Evolutionary conservation across 2,329 filamentous ascomycete species (phyloP), one percentile per base, ranked within the genome.

Genomic region (Neofusicoccum sp.): DNA sequence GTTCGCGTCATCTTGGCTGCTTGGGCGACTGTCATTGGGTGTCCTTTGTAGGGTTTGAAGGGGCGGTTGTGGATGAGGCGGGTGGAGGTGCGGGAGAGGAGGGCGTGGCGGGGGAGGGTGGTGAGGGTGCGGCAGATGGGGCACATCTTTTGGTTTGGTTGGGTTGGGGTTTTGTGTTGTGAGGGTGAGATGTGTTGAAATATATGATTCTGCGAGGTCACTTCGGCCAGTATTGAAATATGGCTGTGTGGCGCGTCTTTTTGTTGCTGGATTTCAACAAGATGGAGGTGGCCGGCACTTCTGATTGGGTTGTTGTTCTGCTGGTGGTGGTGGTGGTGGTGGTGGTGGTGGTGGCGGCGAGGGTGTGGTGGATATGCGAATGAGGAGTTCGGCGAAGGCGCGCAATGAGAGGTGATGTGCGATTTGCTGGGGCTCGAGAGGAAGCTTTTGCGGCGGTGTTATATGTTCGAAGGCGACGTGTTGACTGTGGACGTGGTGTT

Each of bases 251-350:
- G n/a, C n/a, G n/a, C n/a, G n/a, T n/a, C n/a, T n/a, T n/a, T n/a
- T n/a, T n/a, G n/a, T n/a, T n/a, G n/a, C n/a, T n/a, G n/a, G n/a
- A n/a, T n/a, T n/a, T n/a, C n/a, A 8, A 24, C 28, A 38, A 43
- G 38, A 56, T 26, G 33, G 38, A 56, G 36, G 45, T 56, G 51
- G 24, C 51, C 51, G 51, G 51, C 51, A 56, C 51, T 56, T 56
- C 28, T 41, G 33, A 9, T 53, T 33, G 34, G 3, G 45, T 48
- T 26, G 14, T 14, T 48, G 45, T n/a, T 48, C 11, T 40, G 7
- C 30, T 31, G 11, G 20, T 11, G 44, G 24, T 40, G 7, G 30
- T 31, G 11, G 20, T 11, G 44, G 5, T 28, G 24, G 38, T 9
- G 47, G 36, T 4, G 47, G 8, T 36, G 3, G 47, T 11, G 9